Conservation (phyloP, 176 grass and related monocot species). For the Aegilops bicornis region DNA sequence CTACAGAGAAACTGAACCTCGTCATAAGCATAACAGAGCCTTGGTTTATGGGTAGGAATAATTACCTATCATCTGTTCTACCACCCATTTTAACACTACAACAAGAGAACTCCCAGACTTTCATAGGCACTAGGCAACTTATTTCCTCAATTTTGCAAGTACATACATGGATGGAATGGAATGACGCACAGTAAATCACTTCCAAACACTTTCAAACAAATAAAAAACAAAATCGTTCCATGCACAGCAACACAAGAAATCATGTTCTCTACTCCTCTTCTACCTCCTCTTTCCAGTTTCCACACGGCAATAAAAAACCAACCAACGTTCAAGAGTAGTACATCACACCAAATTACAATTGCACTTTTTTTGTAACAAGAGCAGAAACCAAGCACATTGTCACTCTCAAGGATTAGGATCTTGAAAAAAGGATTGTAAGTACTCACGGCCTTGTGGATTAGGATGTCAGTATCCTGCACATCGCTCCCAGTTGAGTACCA, state of each 20-base stretch:
- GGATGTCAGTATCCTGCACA: slow-evolving; percentile 86
- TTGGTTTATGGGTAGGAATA: neutral
- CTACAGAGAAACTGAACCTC: neutral
- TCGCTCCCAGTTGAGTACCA: slow-evolving; percentile 98
- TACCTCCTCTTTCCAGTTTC: neutral
- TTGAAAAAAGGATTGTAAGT: neutral
- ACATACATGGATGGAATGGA: neutral
- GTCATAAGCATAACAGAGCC: neutral
- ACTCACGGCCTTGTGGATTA: slow-evolving; percentile 93
- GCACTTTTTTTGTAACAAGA: neutral
- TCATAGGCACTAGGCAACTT: neutral
- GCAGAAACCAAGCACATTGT: slow-evolving; percentile 14
- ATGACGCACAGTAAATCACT: neutral
- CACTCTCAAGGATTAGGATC: neutral
- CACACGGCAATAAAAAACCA: neutral
- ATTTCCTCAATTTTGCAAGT: neutral
- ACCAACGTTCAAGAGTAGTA: neutral
- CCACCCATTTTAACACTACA: neutral
- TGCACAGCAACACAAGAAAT: neutral
- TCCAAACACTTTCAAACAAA: neutral
- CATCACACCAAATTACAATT: neutral
- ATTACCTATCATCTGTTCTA: neutral
- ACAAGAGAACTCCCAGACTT: neutral
- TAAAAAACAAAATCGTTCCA: neutral
- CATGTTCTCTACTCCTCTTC: neutral